Percentiles rank a stretch among this genome's conserved stretches.
Evolutionary conservation across 495 filamentous ascomycete species (phyloP).

Genomic region (Penicillium pancosmium): DNA sequence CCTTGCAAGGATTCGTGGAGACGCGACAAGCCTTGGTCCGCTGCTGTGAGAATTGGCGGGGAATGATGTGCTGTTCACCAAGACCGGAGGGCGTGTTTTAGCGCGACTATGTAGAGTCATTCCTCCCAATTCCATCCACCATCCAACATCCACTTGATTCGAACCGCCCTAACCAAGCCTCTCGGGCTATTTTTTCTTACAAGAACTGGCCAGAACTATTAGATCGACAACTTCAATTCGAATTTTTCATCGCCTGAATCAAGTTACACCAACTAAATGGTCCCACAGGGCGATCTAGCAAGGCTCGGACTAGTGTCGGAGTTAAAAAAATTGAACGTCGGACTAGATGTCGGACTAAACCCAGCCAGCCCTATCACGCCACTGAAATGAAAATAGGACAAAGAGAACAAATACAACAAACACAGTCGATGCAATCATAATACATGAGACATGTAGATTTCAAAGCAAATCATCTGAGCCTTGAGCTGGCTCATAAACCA

Average conservation of each 20-base stretch:
- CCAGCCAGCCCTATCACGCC: neutral
- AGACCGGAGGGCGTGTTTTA: conserved; percentile 13
- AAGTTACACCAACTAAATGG: conserved; percentile 7
- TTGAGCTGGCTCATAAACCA: neutral
- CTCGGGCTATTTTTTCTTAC: neutral
- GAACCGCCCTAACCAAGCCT: too few species aligned
- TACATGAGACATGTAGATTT: neutral
- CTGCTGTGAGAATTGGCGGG: conserved; percentile 1
- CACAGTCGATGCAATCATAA: neutral
- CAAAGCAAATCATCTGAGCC: conserved; percentile 1
- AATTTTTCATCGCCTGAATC: conserved; percentile 11
- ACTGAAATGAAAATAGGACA: neutral
- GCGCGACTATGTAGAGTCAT: neutral
- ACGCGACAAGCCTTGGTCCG: neutral
- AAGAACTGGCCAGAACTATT: neutral
- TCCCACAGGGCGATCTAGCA: neutral
- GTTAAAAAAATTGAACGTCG: conserved; percentile 1
- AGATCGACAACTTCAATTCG: neutral
- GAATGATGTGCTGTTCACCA: conserved; percentile 5
- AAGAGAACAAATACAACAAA: neutral
- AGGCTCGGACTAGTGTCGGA: conserved; percentile 1
- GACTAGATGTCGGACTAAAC: conserved; percentile 8
- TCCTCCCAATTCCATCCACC: neutral
- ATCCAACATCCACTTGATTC: too few species aligned
- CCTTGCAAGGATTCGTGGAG: neutral